A percentile compares a stretch with the other conserved stretches of the same genome.
These are phyloP conservation scores for Cryptosporidium andersoni DNA, from an alignment of 169 alveolate genomes.

Conservation along the genomic window DNA sequence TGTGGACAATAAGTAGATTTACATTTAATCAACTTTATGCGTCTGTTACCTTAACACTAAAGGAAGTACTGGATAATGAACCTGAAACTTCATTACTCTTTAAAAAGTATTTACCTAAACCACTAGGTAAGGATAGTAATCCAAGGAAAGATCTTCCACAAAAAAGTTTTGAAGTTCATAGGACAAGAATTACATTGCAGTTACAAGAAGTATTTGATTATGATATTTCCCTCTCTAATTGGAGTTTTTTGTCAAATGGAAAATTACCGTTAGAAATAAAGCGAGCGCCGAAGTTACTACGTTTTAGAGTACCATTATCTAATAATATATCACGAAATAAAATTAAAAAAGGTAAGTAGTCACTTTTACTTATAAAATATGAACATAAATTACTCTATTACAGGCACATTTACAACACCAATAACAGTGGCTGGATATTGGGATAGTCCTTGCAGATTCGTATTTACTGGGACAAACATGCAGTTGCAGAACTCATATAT, in stretches of 20 bases:
- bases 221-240: slow-evolving; percentile 74
- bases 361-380: neutral
- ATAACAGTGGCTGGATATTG: slow-evolving; percentile 62
- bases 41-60: slow-evolving; percentile 77
- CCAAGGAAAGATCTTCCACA: slow-evolving; percentile 64
- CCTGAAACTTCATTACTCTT: slow-evolving; percentile 79
- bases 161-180: slow-evolving; percentile 77
- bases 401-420: slow-evolving; percentile 31
- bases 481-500: slow-evolving; percentile 42
- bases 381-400: neutral
- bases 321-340: slow-evolving; percentile 35
- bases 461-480: slow-evolving; percentile 45
- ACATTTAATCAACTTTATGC: slow-evolving; percentile 81
- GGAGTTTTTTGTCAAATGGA: slow-evolving; percentile 75
- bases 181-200: slow-evolving; percentile 74
- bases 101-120: slow-evolving; percentile 75
- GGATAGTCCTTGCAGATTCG: slow-evolving; percentile 46
- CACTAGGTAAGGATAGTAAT: slow-evolving; percentile 62
- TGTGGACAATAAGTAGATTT: slow-evolving; percentile 82
- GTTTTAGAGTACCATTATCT: slow-evolving; percentile 45
- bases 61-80: slow-evolving; percentile 80
- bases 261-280: slow-evolving; percentile 34
- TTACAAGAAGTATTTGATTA: slow-evolving; percentile 75
- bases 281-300: slow-evolving; percentile 45
- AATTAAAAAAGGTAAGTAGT: neutral